These are phyloP conservation scores for Aspergillus carlsbadensis DNA, from an alignment of 495 filamentous ascomycete genomes.

Conservation along the genomic window DNA sequence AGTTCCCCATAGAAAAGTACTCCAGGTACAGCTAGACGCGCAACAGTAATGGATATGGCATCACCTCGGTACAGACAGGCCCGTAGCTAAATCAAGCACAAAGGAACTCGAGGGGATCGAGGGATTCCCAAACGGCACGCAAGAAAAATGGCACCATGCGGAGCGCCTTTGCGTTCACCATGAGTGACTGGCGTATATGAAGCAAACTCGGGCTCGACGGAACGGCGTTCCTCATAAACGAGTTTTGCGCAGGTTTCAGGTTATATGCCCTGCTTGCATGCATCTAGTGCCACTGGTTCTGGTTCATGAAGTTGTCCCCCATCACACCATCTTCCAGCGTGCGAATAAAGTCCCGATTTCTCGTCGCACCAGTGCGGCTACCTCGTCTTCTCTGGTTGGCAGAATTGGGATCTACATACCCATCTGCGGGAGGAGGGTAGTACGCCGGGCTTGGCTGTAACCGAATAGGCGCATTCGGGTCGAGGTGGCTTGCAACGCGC, in stretches of 20 bases:
- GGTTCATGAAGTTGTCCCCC: slow-evolving; percentile 68
- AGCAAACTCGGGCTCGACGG: slow-evolving; percentile 13
- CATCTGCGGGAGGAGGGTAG: slow-evolving; percentile 93
- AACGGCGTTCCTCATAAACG: slow-evolving; percentile 16
- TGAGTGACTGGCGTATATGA: slow-evolving; percentile 14
- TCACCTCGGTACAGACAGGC: background rate
- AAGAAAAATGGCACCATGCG: slow-evolving; percentile 14
- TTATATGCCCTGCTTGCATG: background rate
- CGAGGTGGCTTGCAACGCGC: slow-evolving; percentile 93
- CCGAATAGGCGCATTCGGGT: slow-evolving; percentile 91
- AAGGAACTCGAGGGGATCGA: slow-evolving; percentile 8
- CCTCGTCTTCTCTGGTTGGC: slow-evolving; percentile 72
- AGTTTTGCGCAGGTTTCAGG: slow-evolving; percentile 19
- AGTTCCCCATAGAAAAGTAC: background rate
- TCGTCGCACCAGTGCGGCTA: slow-evolving; percentile 64
- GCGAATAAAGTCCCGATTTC: slow-evolving; percentile 87
- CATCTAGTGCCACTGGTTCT: slow-evolving; percentile 62
- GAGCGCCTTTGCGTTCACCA: slow-evolving; percentile 18
- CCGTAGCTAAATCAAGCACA: background rate
- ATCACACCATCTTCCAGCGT: slow-evolving; percentile 91
- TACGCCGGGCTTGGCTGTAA: slow-evolving; percentile 96
- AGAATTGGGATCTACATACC: slow-evolving; percentile 61
- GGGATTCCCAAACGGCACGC: slow-evolving; percentile 14
- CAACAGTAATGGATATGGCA: slow-evolving; percentile 4
- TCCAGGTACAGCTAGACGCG: background rate